phyloP scores from a whole-genome alignment of 768 basidiomycete genomes.

The Dictyophora rubrovolvata region DNA sequence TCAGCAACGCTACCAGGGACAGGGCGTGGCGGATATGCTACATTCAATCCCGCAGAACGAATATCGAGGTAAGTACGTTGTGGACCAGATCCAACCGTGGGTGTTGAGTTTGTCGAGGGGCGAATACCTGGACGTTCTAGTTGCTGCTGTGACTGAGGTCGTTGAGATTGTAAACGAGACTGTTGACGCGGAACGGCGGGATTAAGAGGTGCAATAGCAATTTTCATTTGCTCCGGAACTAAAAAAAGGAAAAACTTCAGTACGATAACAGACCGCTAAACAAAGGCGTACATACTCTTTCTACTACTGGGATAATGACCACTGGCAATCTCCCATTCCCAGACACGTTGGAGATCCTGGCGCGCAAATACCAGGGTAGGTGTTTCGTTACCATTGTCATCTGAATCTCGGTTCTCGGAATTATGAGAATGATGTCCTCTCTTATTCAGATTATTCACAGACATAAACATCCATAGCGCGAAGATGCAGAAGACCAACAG shows the following conservation, averaged over 20 bases:
- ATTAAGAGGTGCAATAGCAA: conserved; percentile 49
- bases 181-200: conserved; percentile 60
- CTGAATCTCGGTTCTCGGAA: conserved; percentile 46
- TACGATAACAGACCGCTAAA: not conserved
- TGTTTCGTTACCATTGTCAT: conserved; percentile 43
- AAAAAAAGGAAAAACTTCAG: not conserved
- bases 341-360: conserved; percentile 80
- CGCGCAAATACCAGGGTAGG: conserved; percentile 66
- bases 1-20: conserved; percentile 78
- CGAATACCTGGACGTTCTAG: conserved; percentile 30
- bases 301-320: conserved; percentile 88
- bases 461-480: conserved; percentile 45
- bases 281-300: conserved; percentile 42
- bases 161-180: conserved; percentile 34
- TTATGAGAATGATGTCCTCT: conserved; percentile 40
- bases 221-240: conserved; percentile 66
- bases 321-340: conserved; percentile 90
- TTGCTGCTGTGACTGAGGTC: conserved; percentile 23
- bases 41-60: conserved; percentile 45
- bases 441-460: conserved; percentile 46
- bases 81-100: conserved; percentile 66
- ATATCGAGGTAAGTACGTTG: conserved; percentile 71
- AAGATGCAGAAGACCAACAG: conserved; percentile 37
- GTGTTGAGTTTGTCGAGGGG: conserved; percentile 7
- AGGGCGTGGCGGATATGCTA: conserved; percentile 84